These are phyloP conservation scores for Pythium chondricola DNA, from an alignment of 352 stramenopile genomes.

Conservation along the genomic window DNA sequence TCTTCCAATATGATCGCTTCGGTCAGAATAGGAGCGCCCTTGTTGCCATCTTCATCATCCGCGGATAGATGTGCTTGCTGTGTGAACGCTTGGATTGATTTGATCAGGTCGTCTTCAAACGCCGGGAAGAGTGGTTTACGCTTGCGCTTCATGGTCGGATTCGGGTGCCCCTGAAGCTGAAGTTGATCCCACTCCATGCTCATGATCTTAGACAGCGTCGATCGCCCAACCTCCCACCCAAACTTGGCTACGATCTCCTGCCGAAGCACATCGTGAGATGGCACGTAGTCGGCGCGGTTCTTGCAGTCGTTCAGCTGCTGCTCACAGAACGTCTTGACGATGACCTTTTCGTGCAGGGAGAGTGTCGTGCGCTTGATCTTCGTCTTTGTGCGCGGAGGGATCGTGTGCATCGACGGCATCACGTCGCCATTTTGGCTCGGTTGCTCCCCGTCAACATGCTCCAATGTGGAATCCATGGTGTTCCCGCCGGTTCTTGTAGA, in stretches of 20 bases:
- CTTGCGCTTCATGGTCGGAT: conserved; percentile 71
- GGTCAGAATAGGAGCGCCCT: conserved; percentile 22
- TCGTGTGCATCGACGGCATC: too few relatives aligned
- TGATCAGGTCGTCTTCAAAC: conserved; percentile 59
- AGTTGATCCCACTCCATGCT: conserved; percentile 57
- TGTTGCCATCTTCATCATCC: not conserved
- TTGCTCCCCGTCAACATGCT: too few relatives aligned
- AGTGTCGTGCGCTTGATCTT: conserved; percentile 37
- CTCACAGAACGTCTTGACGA: conserved; percentile 77
- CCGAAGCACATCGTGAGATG: conserved; percentile 55
- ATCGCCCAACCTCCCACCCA: conserved; percentile 57
- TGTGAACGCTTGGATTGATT: conserved; percentile 35
- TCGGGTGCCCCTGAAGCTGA: conserved; percentile 36
- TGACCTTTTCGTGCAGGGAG: conserved; percentile 63
- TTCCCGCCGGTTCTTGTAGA: too few relatives aligned
- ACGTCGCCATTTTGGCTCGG: too few relatives aligned
- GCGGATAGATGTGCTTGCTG: not conserved
- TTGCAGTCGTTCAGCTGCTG: conserved; percentile 55
- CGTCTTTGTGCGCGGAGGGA: conserved; percentile 2
- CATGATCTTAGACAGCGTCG: conserved; percentile 73
- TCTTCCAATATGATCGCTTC: conserved; percentile 73
- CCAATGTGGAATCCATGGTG: too few relatives aligned
- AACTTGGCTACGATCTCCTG: conserved; percentile 47
- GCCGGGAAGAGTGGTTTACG: conserved; percentile 62
- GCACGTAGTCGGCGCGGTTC: conserved; percentile 38